phyloP scores from a whole-genome alignment of 2,329 filamentous ascomycete species.

The Dothiorella sarmentorum region DNA sequence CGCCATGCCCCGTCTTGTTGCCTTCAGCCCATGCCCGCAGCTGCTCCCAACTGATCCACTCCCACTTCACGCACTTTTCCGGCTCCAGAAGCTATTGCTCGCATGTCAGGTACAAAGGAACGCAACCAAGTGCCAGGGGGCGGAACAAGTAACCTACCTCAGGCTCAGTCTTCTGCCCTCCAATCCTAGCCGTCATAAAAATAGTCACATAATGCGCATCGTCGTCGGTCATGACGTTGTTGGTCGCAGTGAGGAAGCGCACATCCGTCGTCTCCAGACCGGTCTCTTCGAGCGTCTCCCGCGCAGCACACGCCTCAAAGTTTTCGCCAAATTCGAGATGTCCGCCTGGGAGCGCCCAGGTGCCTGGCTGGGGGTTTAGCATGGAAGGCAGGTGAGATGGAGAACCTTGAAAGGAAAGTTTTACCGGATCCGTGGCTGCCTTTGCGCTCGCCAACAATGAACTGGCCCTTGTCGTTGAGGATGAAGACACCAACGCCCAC shows the following conservation, averaged over 20 bases:
- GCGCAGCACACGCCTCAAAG: constrained; percentile 55
- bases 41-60: constrained; percentile 51
- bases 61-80: constrained; percentile 55
- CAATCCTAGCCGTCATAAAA: constrained; percentile 57
- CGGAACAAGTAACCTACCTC: constrained; percentile 51
- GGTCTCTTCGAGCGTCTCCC: constrained; percentile 63
- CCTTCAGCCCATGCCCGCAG: constrained; percentile 38
- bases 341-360: constrained; percentile 65
- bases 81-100: constrained; percentile 47
- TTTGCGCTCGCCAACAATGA: constrained; percentile 12
- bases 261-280: constrained; percentile 31
- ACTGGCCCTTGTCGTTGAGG: not conserved
- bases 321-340: constrained; percentile 66
- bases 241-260: constrained; percentile 60
- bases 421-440: constrained; percentile 9
- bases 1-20: constrained; percentile 29
- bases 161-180: constrained; percentile 49
- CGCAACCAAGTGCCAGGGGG: no score
- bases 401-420: not conserved
- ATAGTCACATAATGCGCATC: constrained; percentile 72
- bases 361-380: constrained; percentile 36
- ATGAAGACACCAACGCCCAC: constrained; percentile 12
- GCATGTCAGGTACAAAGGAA: no score
- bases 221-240: constrained; percentile 60
- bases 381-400: no score